Base-by-base conservation (phyloP, 164 flowering plant species). In the Euptelea pleiosperma region DNA sequence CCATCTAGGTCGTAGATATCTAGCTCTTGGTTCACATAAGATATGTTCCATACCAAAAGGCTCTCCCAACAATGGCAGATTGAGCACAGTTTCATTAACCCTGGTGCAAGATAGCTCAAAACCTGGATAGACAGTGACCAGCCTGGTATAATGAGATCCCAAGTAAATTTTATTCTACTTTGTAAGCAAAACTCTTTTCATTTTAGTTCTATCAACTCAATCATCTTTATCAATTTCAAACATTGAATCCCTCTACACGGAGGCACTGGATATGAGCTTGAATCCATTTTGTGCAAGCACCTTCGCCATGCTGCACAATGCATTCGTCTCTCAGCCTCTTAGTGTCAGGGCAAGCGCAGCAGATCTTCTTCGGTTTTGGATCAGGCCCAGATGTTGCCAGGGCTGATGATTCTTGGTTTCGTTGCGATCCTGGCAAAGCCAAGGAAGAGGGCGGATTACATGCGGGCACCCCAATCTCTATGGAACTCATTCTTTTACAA, bases 211-310 rank as follows among this genome's bases (percentile, higher is more conserved):
- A 18, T 33, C 51, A 34, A 19, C 30, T 46, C 9, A 15, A 19
- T 4, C 11, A 37, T 31, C 47, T 42, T 44, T 31, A 16, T 0
- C 25, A 36, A 52, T 12, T n/a, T 77, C 72, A 82, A 68, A 85
- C 76, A 25, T 81, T 81, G 67, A 85, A 85, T 18, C 91, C 88
- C 70, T 85, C 88, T 0, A 83, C 73, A 22, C 88, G 86, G 46
- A 85, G 88, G 67, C 91, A 85, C 43, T 4, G 19, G 1, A 61
- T 72, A 68, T 85, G 91, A 68, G 91, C 91, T 28, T 81, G 77
- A 29, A 85, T 85, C 91, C 83, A 82, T 66, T 85, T 82, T 2
- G 75, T 47, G 58, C 91, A 85, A 60, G 86, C 82, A 30, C 55
- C 72, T 75, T 85, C 84, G 41, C 91, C 91, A 53, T 81, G 75